Percentiles rank a stretch among this genome's conserved stretches.
phyloP scores from a whole-genome alignment of 306 rosid species.

The Castanospermum australe region DNA sequence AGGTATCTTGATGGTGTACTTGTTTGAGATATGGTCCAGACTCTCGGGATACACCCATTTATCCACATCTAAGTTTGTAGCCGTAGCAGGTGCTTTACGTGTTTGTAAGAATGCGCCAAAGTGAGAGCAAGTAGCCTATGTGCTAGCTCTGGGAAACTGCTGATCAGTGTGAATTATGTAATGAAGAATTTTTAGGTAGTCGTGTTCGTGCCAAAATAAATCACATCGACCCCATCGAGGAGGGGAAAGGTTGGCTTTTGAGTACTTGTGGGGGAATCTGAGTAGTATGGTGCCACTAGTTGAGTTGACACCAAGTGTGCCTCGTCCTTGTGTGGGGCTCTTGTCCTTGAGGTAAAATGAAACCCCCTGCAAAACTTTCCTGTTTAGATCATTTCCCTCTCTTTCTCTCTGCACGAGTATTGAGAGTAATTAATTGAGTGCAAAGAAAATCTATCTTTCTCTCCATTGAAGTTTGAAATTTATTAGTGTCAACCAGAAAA shows the following conservation, averaged over 20 bases:
- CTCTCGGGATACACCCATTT: neutral
- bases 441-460: constrained; percentile 4
- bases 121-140: neutral
- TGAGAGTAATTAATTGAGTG: neutral
- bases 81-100: neutral
- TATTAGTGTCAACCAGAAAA: neutral
- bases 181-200: constrained; percentile 41
- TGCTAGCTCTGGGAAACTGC: neutral
- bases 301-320: constrained; percentile 8
- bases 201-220: constrained; percentile 35
- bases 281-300: neutral
- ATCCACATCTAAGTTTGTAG: neutral
- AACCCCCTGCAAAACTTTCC: neutral
- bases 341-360: constrained; percentile 8
- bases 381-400: constrained; percentile 13
- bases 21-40: neutral
- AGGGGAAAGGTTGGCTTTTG: constrained; percentile 6
- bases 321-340: constrained; percentile 13
- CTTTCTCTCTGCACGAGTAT: neutral
- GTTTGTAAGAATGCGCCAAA: neutral
- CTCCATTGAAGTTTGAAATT: neutral
- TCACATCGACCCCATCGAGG: constrained; percentile 29
- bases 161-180: constrained; percentile 7
- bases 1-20: neutral
- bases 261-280: constrained; percentile 22